Evolutionary conservation across 2,329 filamentous ascomycete species (phyloP), one percentile per base, ranked within the genome.

Genomic region (Metarhizium sp.): DNA sequence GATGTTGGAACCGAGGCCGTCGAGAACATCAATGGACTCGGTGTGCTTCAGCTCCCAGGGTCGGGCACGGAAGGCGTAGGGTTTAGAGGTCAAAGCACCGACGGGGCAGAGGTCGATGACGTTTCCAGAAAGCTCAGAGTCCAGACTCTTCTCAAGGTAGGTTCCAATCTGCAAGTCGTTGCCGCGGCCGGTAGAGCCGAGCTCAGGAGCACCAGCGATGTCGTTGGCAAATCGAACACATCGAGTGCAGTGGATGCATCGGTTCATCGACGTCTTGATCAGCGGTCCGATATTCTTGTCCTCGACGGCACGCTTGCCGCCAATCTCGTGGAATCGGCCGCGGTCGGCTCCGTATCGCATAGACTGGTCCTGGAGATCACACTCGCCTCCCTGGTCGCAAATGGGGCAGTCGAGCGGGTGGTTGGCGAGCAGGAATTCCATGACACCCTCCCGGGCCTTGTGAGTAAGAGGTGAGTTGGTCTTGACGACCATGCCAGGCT

Each of bases 231-330:
- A 99, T 69, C 94, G 91, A 64, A 99, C 85, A 75, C 94, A 99
- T 67, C 94, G 86, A 60, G 94, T 99, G 80, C 94, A 99, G 79
- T 99, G 94, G 67, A 99, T 99, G 75, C 94, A 99, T 71, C 94
- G 84, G 81, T 99, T 99, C 94, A 99, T 99, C 51, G 94, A 99
- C 3, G 94, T 99, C 84, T 99, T 99, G 76, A 99, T 89, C 63
- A 99, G 75, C 54, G 94, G 94, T 40, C 94, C 94, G 67, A 99
- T 96, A 74, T 99, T 97, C 82, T 99, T 99, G 75, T 99, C 94
- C 77, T 99, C 94, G 43, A 96, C 92, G 30, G 91, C 94, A 78
- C 94, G 89, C 82, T 99, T 99, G 75, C 94, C 94, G 55, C 83
- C 86, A 67, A 95, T 75, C 75, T 99, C 94, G 76, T 99, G 94